A percentile compares a stretch with the other conserved stretches of the same genome.
Evolutionary conservation across 108 stramenopile species (phyloP).

Genomic region (Parietichytrium sp.): DNA sequence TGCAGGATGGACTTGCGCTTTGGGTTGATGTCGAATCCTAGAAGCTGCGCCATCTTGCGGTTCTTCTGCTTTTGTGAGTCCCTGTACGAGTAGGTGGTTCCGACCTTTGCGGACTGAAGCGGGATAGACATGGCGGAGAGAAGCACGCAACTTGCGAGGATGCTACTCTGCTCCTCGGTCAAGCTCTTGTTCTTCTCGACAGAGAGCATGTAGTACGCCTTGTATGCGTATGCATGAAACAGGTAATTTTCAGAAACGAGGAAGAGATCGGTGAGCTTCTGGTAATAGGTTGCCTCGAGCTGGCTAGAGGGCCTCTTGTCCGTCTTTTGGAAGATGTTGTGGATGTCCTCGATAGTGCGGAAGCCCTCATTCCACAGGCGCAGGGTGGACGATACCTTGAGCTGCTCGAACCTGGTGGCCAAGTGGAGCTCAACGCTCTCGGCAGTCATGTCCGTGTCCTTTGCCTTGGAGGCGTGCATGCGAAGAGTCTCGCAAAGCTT

Average conservation of each 20-base stretch:
- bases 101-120: constrained; percentile 44
- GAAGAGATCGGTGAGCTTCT: constrained; percentile 90
- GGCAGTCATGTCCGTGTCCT: constrained; percentile 82
- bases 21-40: constrained; percentile 86
- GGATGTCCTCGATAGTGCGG: constrained; percentile 96
- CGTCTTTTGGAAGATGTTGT: constrained; percentile 86
- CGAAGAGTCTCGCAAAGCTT: constrained; percentile 89
- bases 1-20: constrained; percentile 78
- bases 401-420: constrained; percentile 90
- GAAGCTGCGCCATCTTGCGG: constrained; percentile 86
- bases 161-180: constrained; percentile 58
- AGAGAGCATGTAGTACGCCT: constrained; percentile 82
- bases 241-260: constrained; percentile 94
- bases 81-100: constrained; percentile 62
- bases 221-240: constrained; percentile 97
- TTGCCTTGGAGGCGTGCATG: constrained; percentile 64
- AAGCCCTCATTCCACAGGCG: constrained; percentile 97
- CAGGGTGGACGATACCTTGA: constrained; percentile 83
- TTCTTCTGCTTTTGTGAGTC: constrained; percentile 87
- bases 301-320: constrained; percentile 85
- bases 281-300: constrained; percentile 94
- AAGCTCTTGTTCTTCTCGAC: constrained; percentile 80
- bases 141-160: constrained; percentile 65
- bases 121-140: constrained; percentile 87
- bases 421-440: constrained; percentile 90